These are phyloP conservation scores for Larix sibirica DNA, from an alignment of 83 land plant genomes.

Conservation along the genomic window DNA sequence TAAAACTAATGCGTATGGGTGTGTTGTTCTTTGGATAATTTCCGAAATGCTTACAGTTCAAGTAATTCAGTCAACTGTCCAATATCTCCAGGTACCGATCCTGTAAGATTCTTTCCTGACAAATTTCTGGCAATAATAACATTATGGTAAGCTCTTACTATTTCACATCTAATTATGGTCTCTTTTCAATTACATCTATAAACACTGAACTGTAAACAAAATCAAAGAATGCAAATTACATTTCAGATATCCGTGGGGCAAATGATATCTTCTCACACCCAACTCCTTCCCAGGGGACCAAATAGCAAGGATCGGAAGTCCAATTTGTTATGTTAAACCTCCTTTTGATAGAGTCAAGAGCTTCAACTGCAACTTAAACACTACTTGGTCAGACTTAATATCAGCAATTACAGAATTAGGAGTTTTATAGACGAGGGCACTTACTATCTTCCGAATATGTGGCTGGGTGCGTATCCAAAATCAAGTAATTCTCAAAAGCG, in stretches of 20 bases:
- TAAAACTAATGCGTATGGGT: no score
- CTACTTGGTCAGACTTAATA: background rate
- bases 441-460: background rate
- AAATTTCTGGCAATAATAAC: background rate
- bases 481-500: conserved; percentile 2
- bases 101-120: background rate
- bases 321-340: background rate
- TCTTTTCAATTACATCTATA: no score
- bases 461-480: background rate
- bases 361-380: background rate
- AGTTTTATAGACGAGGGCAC: background rate
- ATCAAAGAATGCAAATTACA: background rate
- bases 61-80: background rate
- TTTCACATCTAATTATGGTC: no score
- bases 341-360: background rate
- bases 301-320: background rate
- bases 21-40: no score
- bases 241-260: background rate
- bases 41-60: background rate
- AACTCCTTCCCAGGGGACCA: background rate
- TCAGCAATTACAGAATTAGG: no score
- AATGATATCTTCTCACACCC: background rate
- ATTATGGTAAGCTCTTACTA: background rate
- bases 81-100: background rate
- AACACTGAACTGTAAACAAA: background rate